A percentile compares a stretch with the other conserved stretches of the same genome.
These are phyloP conservation scores for Westerdykella aurantiaca DNA, from an alignment of 2,329 filamentous ascomycete species.

Conservation along the genomic window DNA sequence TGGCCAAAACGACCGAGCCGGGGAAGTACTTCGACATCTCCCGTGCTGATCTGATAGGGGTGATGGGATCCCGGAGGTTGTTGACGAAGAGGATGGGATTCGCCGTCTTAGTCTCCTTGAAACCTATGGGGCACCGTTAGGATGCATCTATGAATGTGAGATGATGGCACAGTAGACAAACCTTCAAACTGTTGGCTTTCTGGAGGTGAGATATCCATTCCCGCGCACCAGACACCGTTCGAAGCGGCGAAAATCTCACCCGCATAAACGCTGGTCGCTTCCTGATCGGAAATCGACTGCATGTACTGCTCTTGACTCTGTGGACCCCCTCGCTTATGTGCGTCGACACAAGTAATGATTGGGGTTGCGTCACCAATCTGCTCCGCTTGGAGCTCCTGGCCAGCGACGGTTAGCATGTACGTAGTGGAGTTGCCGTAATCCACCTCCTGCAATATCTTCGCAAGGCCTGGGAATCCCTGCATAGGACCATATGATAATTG, in stretches of 20 bases:
- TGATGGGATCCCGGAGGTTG: conserved; percentile 52
- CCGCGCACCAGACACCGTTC: conserved; percentile 12
- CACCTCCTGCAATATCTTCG: background rate
- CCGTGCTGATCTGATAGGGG: conserved; percentile 31
- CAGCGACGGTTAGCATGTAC: conserved; percentile 1
- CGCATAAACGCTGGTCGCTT: conserved; percentile 6
- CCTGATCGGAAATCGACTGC: background rate
- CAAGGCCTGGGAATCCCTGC: background rate
- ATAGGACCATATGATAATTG: background rate
- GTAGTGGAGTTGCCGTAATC: background rate
- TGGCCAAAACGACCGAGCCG: conserved; percentile 36
- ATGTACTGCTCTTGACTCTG: conserved; percentile 5
- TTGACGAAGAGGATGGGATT: conserved; percentile 51
- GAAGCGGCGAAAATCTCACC: conserved; percentile 5
- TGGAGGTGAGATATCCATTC: conserved; percentile 10
- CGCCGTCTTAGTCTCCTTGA: conserved; percentile 30
- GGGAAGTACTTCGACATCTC: conserved; percentile 34
- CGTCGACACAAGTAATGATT: conserved; percentile 12
- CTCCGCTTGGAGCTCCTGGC: background rate
- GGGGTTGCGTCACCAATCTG: conserved; percentile 1
- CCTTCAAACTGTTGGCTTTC: conserved; percentile 17
- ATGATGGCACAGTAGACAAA: conserved; percentile 2
- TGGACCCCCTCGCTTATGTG: conserved; percentile 9
- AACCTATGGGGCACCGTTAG: conserved; percentile 1
- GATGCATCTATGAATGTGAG: background rate